Conservation (phyloP, 805 yeast genomes). For the Pichia membranifaciens region DNA sequence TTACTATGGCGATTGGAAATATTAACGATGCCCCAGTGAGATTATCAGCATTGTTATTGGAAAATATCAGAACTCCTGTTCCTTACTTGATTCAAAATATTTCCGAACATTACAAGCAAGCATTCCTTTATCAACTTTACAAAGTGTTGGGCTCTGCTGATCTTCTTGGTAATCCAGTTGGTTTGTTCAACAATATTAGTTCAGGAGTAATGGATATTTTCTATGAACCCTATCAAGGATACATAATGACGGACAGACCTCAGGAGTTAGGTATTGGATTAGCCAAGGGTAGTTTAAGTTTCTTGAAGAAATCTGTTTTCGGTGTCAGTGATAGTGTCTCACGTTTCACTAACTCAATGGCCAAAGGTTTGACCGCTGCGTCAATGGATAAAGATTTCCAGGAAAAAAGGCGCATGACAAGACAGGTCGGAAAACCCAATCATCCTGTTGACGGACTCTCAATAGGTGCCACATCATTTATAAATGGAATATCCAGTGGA, state of each 20-base stretch:
- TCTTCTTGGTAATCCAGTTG: slow-evolving; percentile 94
- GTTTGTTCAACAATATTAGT: slow-evolving; percentile 84
- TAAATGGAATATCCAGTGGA: slow-evolving; percentile 84
- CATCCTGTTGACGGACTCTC: slow-evolving; percentile 78
- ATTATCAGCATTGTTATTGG: slow-evolving; percentile 79
- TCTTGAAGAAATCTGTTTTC: slow-evolving; percentile 88
- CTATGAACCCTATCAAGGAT: slow-evolving; percentile 96
- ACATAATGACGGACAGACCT: slow-evolving; percentile 88
- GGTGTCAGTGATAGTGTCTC: slow-evolving; percentile 93
- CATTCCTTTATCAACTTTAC: slow-evolving; percentile 85
- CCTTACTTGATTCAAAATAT: slow-evolving; percentile 66
- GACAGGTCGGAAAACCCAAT: slow-evolving; percentile 65
- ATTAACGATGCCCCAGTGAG: slow-evolving; percentile 95
- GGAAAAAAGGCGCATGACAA: slow-evolving; percentile 70
- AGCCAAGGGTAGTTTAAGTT: slow-evolving; percentile 94
- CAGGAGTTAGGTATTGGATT: slow-evolving; percentile 92
- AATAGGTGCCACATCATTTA: slow-evolving; percentile 81
- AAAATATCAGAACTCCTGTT: slow-evolving; percentile 81
- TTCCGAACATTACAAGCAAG: slow-evolving; percentile 84
- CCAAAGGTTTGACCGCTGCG: slow-evolving; percentile 88
- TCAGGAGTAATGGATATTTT: slow-evolving; percentile 96
- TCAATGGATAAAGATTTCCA: slow-evolving; percentile 85
- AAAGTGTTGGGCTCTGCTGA: slow-evolving; percentile 95
- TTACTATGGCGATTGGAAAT: slow-evolving; percentile 96
- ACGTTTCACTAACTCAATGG: slow-evolving; percentile 86